Base-by-base conservation (phyloP, 495 filamentous ascomycete species). In the Aspergillus asperescens region DNA sequence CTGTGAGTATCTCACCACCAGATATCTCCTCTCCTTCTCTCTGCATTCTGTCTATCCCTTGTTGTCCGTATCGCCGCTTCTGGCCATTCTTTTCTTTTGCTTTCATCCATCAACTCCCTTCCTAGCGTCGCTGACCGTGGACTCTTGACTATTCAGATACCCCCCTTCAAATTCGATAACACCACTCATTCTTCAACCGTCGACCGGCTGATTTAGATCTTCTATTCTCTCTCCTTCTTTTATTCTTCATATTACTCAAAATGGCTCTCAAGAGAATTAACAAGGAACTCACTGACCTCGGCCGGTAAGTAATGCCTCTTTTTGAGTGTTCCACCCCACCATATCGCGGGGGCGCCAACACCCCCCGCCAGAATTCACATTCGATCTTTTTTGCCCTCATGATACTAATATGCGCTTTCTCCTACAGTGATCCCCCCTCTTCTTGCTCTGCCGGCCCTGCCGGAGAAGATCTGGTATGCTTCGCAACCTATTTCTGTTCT, bases 191-290 rank as follows among this genome's bases (percentile, higher is more conserved):
- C 57, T 61, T 55, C 24, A 39, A 49, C 35, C 41, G 48, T 50
- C 52, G 45, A 53, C 24, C 51, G 47, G 48, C 51, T 55, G 40
- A 38, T 44, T 34, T 29, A 50, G 38, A 18, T 39, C 25, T 28
- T 35, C 40, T 50, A 29, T 48, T 32, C 44, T 47, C 49, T 38
- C 50, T 46, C 41, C 20, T 43, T 23, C 39, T 34, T 37, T 55
- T 55, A 37, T 50, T 50, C 61, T n/a, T 54, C 23, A 39, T 31
- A 40, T 47, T 7, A 58, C 68, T 73, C 56, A 70, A 63, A 62
- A 98, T 98, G 93, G 93, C 93, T 77, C 85, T 98, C 68, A 98
- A 98, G 89, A 83, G 93, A 73, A 98, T 98, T 79, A 96, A 96
- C 84, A 98, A 97, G 85, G 93, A 98, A 82, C 87, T 98, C 76